Evolutionary conservation across 805 yeast genomes (phyloP).

Genomic region (Kurtzmaniella cleridarum): DNA sequence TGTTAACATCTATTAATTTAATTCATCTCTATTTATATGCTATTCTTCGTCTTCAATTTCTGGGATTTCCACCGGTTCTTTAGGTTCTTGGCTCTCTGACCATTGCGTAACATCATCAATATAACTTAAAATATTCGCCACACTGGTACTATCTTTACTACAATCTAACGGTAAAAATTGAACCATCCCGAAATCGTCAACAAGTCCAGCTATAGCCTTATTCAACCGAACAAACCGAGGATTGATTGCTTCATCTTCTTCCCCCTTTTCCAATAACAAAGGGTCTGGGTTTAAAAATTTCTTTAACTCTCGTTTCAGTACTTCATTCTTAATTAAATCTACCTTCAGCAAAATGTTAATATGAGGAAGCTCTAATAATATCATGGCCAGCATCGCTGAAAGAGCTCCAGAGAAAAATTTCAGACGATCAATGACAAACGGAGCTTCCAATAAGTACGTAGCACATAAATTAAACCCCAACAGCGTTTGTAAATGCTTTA

Average conservation of each 20-base stretch:
- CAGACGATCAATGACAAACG: conserved; percentile 83
- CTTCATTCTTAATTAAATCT: conserved; percentile 79
- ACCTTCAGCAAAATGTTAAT: conserved; percentile 82
- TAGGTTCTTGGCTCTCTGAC: conserved; percentile 95
- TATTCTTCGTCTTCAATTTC: conserved; percentile 54
- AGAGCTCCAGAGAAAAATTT: conserved; percentile 94
- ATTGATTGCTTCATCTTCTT: conserved; percentile 38
- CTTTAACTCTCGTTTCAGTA: conserved; percentile 70
- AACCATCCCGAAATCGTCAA: conserved; percentile 98
- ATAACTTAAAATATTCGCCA: conserved; percentile 79
- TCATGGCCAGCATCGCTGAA: conserved; percentile 98
- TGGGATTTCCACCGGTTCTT: conserved; percentile 74
- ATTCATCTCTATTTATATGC: neutral
- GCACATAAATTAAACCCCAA: conserved; percentile 89
- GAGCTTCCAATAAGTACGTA: conserved; percentile 86
- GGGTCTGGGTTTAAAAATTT: conserved; percentile 92
- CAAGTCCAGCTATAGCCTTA: conserved; percentile 78
- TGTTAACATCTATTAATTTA: neutral
- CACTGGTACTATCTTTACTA: conserved; percentile 60
- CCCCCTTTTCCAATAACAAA: conserved; percentile 51
- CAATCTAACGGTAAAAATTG: conserved; percentile 88
- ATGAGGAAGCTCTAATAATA: conserved; percentile 89
- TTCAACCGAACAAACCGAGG: conserved; percentile 68
- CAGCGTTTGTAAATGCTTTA: conserved; percentile 73
- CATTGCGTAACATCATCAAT: conserved; percentile 97